phyloP scores from a whole-genome alignment of 306 rosid genomes.

The Prinsepia uniflora region DNA sequence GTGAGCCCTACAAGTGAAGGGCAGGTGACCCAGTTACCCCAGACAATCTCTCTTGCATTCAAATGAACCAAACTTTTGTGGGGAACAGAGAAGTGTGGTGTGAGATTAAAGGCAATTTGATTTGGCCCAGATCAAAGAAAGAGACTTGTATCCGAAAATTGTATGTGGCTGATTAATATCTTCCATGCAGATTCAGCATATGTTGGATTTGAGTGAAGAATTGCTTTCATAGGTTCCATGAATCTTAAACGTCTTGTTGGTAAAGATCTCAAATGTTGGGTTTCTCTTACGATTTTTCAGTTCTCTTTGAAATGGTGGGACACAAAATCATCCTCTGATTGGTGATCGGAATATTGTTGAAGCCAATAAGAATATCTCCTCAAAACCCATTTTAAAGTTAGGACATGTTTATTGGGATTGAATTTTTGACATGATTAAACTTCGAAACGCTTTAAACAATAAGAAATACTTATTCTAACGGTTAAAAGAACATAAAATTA shows the following conservation, averaged over 20 bases:
- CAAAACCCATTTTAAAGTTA: not conserved
- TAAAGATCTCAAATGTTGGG: conserved; percentile 16
- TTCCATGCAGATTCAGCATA: not conserved
- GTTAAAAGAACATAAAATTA: too few relatives aligned
- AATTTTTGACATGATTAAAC: too few relatives aligned
- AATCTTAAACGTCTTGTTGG: conserved; percentile 7
- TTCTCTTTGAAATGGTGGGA: not conserved
- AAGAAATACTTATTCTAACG: too few relatives aligned
- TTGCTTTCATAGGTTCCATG: too few relatives aligned
- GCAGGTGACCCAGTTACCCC: not conserved
- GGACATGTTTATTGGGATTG: too few relatives aligned
- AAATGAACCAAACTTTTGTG: conserved; percentile 1
- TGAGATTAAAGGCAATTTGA: not conserved
- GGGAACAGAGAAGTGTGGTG: not conserved
- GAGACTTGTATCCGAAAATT: not conserved
- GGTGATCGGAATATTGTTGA: not conserved
- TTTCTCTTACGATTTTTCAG: not conserved
- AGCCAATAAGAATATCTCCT: not conserved
- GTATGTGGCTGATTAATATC: not conserved
- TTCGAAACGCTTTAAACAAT: too few relatives aligned
- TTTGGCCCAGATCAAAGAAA: not conserved
- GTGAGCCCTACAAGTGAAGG: not conserved
- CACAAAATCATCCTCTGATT: not conserved
- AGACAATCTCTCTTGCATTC: conserved; percentile 1
- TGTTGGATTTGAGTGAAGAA: too few relatives aligned